phyloP scores from a whole-genome alignment of 805 yeast genomes.

The Isabelozyma pseudorhagii region DNA sequence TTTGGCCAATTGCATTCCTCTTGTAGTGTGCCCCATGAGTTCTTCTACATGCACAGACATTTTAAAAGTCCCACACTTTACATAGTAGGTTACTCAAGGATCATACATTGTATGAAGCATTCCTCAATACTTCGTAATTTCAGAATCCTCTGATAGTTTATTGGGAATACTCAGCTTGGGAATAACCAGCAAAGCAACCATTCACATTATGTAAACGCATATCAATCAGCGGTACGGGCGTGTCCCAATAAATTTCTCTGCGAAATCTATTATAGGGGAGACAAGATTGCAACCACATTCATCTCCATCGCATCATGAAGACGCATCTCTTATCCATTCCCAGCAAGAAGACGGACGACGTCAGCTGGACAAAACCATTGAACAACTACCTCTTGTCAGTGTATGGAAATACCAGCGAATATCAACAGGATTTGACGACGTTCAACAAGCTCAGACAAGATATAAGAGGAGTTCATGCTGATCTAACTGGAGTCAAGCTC shows the following conservation, averaged over 20 bases:
- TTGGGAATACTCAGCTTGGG: background rate
- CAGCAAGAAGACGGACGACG: constrained; percentile 47
- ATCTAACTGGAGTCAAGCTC: constrained; percentile 46
- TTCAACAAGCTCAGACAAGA: constrained; percentile 62
- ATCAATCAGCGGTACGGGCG: background rate
- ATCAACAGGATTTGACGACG: constrained; percentile 49
- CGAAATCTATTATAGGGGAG: background rate
- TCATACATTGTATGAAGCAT: too few species aligned
- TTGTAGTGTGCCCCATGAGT: too few species aligned
- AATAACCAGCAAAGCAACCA: too few species aligned
- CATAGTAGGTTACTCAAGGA: too few species aligned
- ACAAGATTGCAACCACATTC: background rate
- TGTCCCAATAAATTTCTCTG: background rate
- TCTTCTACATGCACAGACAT: too few species aligned
- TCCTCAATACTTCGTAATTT: too few species aligned
- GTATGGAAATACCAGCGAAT: constrained; percentile 62
- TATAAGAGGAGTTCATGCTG: constrained; percentile 46
- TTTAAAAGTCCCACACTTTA: too few species aligned
- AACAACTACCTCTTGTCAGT: constrained; percentile 52
- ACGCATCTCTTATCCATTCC: constrained; percentile 23
- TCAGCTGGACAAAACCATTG: constrained; percentile 67
- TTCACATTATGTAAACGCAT: background rate
- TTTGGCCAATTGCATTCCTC: too few species aligned
- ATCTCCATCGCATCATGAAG: constrained; percentile 15
- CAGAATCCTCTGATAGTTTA: too few species aligned